Conservation (phyloP, 2,329 filamentous ascomycete species). For the Cordyceps pruinosa region DNA sequence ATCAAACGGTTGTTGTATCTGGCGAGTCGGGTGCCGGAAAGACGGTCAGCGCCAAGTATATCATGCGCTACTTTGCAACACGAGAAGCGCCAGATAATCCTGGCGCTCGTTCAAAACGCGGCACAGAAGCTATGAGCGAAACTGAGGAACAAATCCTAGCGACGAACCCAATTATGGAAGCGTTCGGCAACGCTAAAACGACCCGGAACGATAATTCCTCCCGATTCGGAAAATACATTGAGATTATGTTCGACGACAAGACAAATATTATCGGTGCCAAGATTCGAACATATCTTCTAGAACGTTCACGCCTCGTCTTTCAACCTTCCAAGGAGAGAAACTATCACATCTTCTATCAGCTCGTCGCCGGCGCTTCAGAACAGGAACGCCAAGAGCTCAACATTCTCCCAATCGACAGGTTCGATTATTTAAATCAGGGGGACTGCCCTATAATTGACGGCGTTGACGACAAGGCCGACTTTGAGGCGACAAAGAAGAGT, state of each 20-base stretch:
- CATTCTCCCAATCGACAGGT: slow-evolving; percentile 78
- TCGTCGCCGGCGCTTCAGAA: slow-evolving; percentile 86
- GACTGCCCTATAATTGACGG: slow-evolving; percentile 86
- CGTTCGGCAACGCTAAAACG: slow-evolving; percentile 99
- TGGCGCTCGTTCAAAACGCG: slow-evolving; percentile 66
- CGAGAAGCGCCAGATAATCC: slow-evolving; percentile 89
- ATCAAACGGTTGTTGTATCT: slow-evolving; percentile 98
- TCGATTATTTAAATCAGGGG: slow-evolving; percentile 94
- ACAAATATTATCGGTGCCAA: slow-evolving; percentile 97
- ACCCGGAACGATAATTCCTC: slow-evolving; percentile 99
- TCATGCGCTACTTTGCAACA: slow-evolving; percentile 99
- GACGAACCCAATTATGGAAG: slow-evolving; percentile 99
- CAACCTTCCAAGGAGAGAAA: slow-evolving; percentile 96
- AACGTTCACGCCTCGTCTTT: slow-evolving; percentile 92
- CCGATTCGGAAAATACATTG: slow-evolving; percentile 98
- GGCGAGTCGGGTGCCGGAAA: slow-evolving; percentile 98
- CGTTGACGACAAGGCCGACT: slow-evolving; percentile 92
- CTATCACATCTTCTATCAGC: slow-evolving; percentile 98
- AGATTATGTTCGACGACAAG: slow-evolving; percentile 96
- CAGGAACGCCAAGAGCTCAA: slow-evolving; percentile 72
- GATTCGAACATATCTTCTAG: slow-evolving; percentile 91
- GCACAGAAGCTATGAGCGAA: slow-evolving; percentile 81
- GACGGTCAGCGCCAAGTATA: slow-evolving; percentile 98
- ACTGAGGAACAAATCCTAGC: slow-evolving; percentile 97
- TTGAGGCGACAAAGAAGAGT: slow-evolving; percentile 79